phyloP scores from a whole-genome alignment of 2,329 filamentous ascomycete species.

The Aspergillus sp. region DNA sequence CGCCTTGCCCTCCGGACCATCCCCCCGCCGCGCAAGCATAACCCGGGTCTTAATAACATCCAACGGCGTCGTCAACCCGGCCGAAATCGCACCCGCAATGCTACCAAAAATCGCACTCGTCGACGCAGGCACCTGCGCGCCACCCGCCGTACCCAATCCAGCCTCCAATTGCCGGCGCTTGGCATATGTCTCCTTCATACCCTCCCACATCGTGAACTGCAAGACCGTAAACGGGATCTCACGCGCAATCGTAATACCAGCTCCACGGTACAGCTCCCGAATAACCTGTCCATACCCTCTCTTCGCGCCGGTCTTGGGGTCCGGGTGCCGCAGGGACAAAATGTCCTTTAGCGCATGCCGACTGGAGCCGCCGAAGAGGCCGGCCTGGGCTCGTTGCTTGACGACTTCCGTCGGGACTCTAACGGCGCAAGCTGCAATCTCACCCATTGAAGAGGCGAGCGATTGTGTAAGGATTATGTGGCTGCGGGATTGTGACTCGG shows the following conservation, averaged over 20 bases:
- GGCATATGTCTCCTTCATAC: conserved; percentile 65
- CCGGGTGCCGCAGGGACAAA: conserved; percentile 49
- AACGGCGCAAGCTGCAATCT: conserved; percentile 88
- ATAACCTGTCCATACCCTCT: conserved; percentile 60
- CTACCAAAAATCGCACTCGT: conserved; percentile 87
- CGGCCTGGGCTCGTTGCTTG: conserved; percentile 93
- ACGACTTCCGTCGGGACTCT: conserved; percentile 94
- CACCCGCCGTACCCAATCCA: conserved; percentile 14
- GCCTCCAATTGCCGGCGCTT: conserved; percentile 20
- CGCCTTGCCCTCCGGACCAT: conserved; percentile 48
- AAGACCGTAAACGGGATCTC: conserved; percentile 97
- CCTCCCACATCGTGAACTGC: conserved; percentile 97
- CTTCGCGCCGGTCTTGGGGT: conserved; percentile 33
- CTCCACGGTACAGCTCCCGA: conserved; percentile 86
- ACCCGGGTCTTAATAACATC: conserved; percentile 96
- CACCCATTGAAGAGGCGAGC: conserved; percentile 79
- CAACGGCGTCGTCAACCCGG: conserved; percentile 84
- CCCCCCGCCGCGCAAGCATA: conserved; percentile 76
- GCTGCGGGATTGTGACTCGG: conserved; percentile 30
- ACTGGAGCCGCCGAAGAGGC: conserved; percentile 71
- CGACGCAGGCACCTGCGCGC: conserved; percentile 60
- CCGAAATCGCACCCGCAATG: conserved; percentile 78
- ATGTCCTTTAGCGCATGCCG: conserved; percentile 70
- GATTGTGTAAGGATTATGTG: conserved; percentile 65
- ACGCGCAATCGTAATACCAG: conserved; percentile 86